Conservation (phyloP, 352 stramenopile species). For the Pythium oligandrum region DNA sequence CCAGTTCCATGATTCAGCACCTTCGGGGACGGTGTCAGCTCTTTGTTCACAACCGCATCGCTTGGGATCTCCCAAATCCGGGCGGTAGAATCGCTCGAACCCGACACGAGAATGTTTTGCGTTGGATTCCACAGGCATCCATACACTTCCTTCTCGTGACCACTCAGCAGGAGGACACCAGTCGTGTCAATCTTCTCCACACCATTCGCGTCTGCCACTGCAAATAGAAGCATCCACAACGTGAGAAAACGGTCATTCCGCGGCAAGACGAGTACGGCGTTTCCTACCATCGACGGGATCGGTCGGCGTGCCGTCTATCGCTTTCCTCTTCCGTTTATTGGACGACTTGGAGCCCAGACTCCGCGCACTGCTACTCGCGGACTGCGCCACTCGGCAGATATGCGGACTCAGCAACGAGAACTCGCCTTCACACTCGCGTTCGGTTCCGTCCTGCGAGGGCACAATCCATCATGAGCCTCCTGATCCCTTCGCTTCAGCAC, state of each 20-base stretch:
- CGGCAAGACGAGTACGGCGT: too few species aligned
- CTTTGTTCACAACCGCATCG: conserved; percentile 37
- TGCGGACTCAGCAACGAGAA: conserved; percentile 92
- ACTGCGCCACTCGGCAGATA: conserved; percentile 84
- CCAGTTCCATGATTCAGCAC: conserved; percentile 80
- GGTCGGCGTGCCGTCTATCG: conserved; percentile 40
- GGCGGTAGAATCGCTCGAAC: conserved; percentile 93
- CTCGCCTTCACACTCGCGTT: conserved; percentile 83
- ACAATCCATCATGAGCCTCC: too few species aligned
- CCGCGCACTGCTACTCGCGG: conserved; percentile 58
- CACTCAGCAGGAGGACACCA: conserved; percentile 59
- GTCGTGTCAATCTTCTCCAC: conserved; percentile 61
- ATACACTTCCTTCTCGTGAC: conserved; percentile 92
- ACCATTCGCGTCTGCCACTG: conserved; percentile 51
- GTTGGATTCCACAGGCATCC: conserved; percentile 97
- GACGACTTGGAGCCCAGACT: conserved; percentile 43
- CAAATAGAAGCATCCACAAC: background rate
- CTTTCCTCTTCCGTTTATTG: conserved; percentile 85
- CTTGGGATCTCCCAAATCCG: conserved; percentile 92
- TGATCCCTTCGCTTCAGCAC: conserved; percentile 4
- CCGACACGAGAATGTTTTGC: conserved; percentile 94
- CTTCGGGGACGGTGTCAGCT: conserved; percentile 31
- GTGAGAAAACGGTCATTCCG: conserved; percentile 1
- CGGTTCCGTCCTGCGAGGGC: conserved; percentile 62
- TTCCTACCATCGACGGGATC: conserved; percentile 16